phyloP scores from a whole-genome alignment of 164 flowering plant species.

The Malania oleifera region DNA sequence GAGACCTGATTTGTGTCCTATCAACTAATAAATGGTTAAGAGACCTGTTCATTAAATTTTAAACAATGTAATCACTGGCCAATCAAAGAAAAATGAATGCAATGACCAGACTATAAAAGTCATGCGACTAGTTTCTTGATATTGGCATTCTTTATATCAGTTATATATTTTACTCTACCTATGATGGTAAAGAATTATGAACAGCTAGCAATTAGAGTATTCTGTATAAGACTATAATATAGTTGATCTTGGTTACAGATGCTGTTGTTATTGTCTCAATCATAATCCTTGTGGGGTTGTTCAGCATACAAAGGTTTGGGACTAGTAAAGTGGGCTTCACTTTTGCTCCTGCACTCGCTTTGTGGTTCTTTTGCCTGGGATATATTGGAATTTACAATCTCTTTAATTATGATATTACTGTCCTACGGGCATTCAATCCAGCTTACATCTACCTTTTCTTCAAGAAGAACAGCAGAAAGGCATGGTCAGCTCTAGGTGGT shows the following conservation, averaged over 20 bases:
- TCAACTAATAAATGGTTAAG: too few relatives aligned
- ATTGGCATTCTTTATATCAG: too few relatives aligned
- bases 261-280: conserved; percentile 75
- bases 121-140: too few relatives aligned
- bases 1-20: too few relatives aligned
- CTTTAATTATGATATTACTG: conserved; percentile 50
- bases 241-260: conserved; percentile 39
- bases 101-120: too few relatives aligned
- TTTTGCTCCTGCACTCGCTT: conserved; percentile 81
- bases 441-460: conserved; percentile 81
- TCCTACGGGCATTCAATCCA: conserved; percentile 85
- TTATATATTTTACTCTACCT: too few relatives aligned
- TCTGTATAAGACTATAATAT: not conserved
- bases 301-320: conserved; percentile 96
- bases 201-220: not conserved
- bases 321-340: conserved; percentile 82
- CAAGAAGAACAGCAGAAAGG: conserved; percentile 60
- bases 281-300: conserved; percentile 62
- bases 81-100: too few relatives aligned
- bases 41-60: too few relatives aligned
- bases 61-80: too few relatives aligned
- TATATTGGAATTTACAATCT: conserved; percentile 86
- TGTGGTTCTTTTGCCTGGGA: conserved; percentile 93
- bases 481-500: conserved; percentile 99
- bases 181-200: not conserved